Percentiles rank a stretch among this genome's conserved stretches.
These are phyloP conservation scores for Calonectria pauciramosa DNA, from an alignment of 2,329 filamentous ascomycete species.

Conservation along the genomic window DNA sequence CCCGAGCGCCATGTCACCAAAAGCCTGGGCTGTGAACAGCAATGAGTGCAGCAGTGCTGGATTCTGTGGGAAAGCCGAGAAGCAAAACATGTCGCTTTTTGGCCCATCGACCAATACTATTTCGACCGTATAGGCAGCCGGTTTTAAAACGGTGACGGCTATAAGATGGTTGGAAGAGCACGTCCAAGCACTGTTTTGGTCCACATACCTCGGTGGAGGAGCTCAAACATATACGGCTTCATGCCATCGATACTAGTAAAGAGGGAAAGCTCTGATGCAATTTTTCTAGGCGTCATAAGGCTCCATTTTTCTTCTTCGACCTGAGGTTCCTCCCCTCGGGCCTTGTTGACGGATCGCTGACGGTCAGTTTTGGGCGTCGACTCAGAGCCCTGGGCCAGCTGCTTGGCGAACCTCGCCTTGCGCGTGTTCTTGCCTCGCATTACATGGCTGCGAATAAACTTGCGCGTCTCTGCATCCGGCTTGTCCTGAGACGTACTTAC, in stretches of 20 bases:
- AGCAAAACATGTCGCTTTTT: constrained; percentile 34
- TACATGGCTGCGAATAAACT: constrained; percentile 46
- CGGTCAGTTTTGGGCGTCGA: background rate
- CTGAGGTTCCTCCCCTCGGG: background rate
- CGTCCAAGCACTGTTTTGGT: background rate
- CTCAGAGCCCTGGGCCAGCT: background rate
- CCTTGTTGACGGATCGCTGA: background rate
- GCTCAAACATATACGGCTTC: constrained; percentile 30
- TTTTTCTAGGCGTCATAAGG: constrained; percentile 13
- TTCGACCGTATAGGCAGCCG: constrained; percentile 33
- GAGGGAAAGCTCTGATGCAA: constrained; percentile 32
- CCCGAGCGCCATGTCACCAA: constrained; percentile 31
- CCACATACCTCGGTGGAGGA: constrained; percentile 27
- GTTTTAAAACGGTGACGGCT: constrained; percentile 39
- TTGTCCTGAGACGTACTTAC: constrained; percentile 39
- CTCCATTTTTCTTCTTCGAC: background rate
- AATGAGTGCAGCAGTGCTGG: constrained; percentile 43
- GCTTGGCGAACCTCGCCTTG: constrained; percentile 15
- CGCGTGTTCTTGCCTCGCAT: constrained; percentile 47
- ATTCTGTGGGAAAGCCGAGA: constrained; percentile 32
- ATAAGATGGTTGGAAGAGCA: background rate
- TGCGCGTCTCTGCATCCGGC: constrained; percentile 37
- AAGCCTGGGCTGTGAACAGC: constrained; percentile 42
- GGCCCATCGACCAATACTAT: constrained; percentile 22
- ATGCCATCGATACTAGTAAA: constrained; percentile 16